A percentile compares a stretch with the other conserved stretches of the same genome.
These are phyloP conservation scores for Sugiyamaella mastotermitis DNA, from an alignment of 805 yeast species.

Conservation along the genomic window DNA sequence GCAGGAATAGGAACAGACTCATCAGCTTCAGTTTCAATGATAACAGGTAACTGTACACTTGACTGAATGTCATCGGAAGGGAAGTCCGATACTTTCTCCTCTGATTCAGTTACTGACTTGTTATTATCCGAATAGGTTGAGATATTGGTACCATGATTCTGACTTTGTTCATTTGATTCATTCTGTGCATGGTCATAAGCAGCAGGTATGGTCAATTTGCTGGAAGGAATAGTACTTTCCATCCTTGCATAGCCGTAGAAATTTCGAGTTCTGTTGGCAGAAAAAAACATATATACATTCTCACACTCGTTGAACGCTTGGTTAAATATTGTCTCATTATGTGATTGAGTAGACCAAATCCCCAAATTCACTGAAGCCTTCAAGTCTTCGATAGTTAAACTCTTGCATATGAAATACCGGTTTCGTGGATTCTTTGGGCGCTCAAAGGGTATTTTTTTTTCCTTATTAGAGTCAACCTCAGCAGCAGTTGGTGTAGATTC, in stretches of 20 bases:
- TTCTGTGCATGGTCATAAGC: not conserved
- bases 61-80: not conserved
- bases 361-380: constrained; percentile 30
- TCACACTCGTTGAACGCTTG: constrained; percentile 30
- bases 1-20: constrained; percentile 17
- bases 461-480: not conserved
- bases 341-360: constrained; percentile 37
- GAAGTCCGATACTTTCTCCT: not conserved
- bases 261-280: constrained; percentile 36
- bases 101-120: too few species aligned
- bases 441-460: not conserved
- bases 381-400: constrained; percentile 34
- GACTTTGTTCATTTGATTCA: not conserved
- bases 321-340: constrained; percentile 34
- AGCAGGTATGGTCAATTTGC: not conserved
- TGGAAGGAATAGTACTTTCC: constrained; percentile 17
- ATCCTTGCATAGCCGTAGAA: constrained; percentile 37
- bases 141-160: not conserved
- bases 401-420: constrained; percentile 36
- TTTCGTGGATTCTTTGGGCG: constrained; percentile 14
- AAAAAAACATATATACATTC: constrained; percentile 34
- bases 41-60: constrained; percentile 5
- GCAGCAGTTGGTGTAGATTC: constrained; percentile 1
- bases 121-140: not conserved
- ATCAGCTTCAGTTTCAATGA: constrained; percentile 13